A percentile compares a stretch with the other conserved stretches of the same genome.
These are phyloP conservation scores for Cercospora citrullina DNA, from an alignment of 2,329 filamentous ascomycete genomes.

Conservation along the genomic window DNA sequence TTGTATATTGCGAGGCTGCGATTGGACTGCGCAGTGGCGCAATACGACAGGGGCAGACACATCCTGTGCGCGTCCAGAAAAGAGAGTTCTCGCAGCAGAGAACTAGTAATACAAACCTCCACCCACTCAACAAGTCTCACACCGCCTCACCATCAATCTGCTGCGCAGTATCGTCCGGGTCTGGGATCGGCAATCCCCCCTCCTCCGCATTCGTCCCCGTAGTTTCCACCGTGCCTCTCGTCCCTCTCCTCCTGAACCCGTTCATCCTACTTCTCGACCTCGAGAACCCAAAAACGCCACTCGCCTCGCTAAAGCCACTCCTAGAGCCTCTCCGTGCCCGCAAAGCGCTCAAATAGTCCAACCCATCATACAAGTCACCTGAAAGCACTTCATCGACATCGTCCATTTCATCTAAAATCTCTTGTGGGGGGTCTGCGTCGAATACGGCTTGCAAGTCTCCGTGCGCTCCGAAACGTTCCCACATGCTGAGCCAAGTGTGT, in stretches of 20 bases:
- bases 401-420: slow-evolving; percentile 49
- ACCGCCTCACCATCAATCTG: slow-evolving; percentile 13
- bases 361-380: slow-evolving; percentile 43
- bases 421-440: slow-evolving; percentile 66
- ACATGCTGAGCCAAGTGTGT: slow-evolving; percentile 54
- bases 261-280: slow-evolving; percentile 25
- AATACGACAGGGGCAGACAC: background rate
- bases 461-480: slow-evolving; percentile 69
- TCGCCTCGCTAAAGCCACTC: slow-evolving; percentile 29
- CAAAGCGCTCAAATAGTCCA: slow-evolving; percentile 33
- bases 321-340: slow-evolving; percentile 34
- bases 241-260: slow-evolving; percentile 19
- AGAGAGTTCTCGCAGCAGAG: background rate
- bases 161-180: slow-evolving; percentile 12
- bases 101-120: background rate
- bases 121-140: background rate
- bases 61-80: background rate
- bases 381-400: slow-evolving; percentile 51
- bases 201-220: background rate
- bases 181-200: slow-evolving; percentile 12
- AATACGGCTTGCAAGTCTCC: slow-evolving; percentile 73
- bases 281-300: slow-evolving; percentile 25
- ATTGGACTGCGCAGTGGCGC: background rate
- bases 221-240: background rate
- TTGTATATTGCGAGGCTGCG: background rate